Evolutionary conservation across 2,329 filamentous ascomycete species (phyloP), one percentile per base, ranked within the genome.

Genomic region (Trichoderma citrinoviride): DNA sequence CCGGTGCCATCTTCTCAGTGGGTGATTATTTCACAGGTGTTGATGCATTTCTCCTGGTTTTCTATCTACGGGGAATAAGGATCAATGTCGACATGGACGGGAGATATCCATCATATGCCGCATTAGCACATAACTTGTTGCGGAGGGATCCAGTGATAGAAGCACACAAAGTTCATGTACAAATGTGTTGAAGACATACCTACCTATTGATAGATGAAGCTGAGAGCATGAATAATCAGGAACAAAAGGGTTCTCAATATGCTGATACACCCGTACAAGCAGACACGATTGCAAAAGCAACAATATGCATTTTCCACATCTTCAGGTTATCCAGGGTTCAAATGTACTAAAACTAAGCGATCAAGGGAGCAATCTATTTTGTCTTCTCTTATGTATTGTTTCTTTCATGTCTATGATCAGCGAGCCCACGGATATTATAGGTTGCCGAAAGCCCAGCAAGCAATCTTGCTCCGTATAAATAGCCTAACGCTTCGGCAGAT

Each of bases 21-120:
- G 46, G 46, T 8, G 27, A 61, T 27, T 52, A 23, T 7, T 60
- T 52, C 23, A 61, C 33, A n/a, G 57, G 57, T 3, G 57, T 61
- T 23, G 57, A 52, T 41, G 57, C 57, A 3, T 61, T 61, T 27
- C 33, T 61, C 21, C 15, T 52, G 17, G 46, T 52, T 2, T 52
- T 61, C 46, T 43, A 52, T 21, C 46, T 41, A 3, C 43, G 57
- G 46, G 56, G 57, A 17, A 43, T 43, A 15, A 61, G 57, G 10
- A 27, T 43, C 10, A 43, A 61, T 17, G 43, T 61, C 17, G 47
- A 61, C 17, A 61, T 61, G 47, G 47, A 60, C 6, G 21, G 15
- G 6, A 17, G 19, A 29, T 61, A 61, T 37, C 57, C 57, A 21
- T 17, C 46, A 43, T 61, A 61, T n/a, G 37, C 37, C 0, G 33